Percentiles rank a stretch among this genome's conserved stretches.
Conservation (phyloP, 768 basidiomycete species). For the Myochromella boudieri region DNA sequence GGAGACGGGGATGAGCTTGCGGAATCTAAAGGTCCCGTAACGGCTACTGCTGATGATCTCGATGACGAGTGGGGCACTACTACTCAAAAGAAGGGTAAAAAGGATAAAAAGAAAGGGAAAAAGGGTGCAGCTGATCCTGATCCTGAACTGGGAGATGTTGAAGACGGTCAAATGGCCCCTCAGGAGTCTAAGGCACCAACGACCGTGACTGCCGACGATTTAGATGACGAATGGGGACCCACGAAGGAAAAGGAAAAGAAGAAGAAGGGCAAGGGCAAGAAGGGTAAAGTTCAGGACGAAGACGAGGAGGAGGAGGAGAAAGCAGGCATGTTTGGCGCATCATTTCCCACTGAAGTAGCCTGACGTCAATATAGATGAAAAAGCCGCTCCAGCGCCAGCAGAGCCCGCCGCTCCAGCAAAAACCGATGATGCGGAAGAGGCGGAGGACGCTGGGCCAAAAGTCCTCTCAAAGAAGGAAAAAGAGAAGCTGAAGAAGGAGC, state of each 20-base stretch:
- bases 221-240: conserved; percentile 72
- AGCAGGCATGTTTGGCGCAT: conserved; percentile 14
- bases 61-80: conserved; percentile 72
- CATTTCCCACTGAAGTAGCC: background rate
- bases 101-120: conserved; percentile 54
- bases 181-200: conserved; percentile 40
- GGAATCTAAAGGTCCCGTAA: conserved; percentile 42
- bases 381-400: conserved; percentile 22
- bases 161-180: conserved; percentile 24
- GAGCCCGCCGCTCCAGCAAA: conserved; percentile 26
- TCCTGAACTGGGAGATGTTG: conserved; percentile 27
- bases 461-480: conserved; percentile 94
- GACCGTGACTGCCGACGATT: conserved; percentile 66
- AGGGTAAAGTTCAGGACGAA: conserved; percentile 38
- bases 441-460: conserved; percentile 58
- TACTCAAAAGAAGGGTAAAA: conserved; percentile 50
- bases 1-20: conserved; percentile 27
- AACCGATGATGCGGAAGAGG: conserved; percentile 50
- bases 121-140: conserved; percentile 48
- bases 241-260: conserved; percentile 53
- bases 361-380: conserved; percentile 20
- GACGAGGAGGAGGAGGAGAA: conserved; percentile 37
- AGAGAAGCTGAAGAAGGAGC: conserved; percentile 95
- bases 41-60: conserved; percentile 66
- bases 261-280: conserved; percentile 61